Evolutionary conservation across 495 filamentous ascomycete species (phyloP).

Genomic region (Astrocystis sublimbata): DNA sequence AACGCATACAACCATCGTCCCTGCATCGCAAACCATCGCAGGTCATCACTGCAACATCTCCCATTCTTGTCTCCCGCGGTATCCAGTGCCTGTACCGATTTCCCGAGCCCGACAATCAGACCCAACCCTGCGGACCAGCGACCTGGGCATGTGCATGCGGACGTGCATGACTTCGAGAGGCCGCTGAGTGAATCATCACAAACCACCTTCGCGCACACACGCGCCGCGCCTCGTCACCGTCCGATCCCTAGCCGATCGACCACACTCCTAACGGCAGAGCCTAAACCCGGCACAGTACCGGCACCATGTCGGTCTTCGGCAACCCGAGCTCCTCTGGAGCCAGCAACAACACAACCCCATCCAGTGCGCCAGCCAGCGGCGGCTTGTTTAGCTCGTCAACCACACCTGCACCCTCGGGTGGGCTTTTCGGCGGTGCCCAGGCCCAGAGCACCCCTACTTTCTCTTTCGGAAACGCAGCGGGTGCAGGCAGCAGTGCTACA

Average conservation of each 20-base stretch:
- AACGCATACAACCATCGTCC: neutral
- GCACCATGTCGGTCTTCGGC: constrained; percentile 36
- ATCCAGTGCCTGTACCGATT: neutral
- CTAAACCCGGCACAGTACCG: too few species aligned
- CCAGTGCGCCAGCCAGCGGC: constrained; percentile 42
- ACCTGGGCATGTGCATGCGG: constrained; percentile 18
- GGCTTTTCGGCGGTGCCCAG: constrained; percentile 25
- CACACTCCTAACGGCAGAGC: constrained; percentile 19
- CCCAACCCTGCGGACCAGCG: neutral
- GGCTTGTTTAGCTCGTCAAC: constrained; percentile 40
- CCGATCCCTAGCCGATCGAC: neutral
- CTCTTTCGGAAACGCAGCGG: constrained; percentile 40
- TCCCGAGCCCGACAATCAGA: constrained; percentile 7
- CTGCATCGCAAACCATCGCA: neutral
- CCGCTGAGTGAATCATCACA: constrained; percentile 16
- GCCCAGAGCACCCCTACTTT: constrained; percentile 37
- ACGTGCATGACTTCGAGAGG: constrained; percentile 17
- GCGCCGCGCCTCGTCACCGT: neutral
- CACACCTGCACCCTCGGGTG: constrained; percentile 18
- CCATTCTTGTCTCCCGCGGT: neutral
- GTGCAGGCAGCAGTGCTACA: constrained; percentile 20
- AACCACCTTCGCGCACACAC: constrained; percentile 26
- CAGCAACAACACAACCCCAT: constrained; percentile 38
- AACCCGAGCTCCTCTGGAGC: constrained; percentile 35
- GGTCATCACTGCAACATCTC: too few species aligned